A percentile compares a stretch with the other conserved stretches of the same genome.
These are phyloP conservation scores for Castanea crenata DNA, from an alignment of 306 rosid genomes.

Conservation along the genomic window DNA sequence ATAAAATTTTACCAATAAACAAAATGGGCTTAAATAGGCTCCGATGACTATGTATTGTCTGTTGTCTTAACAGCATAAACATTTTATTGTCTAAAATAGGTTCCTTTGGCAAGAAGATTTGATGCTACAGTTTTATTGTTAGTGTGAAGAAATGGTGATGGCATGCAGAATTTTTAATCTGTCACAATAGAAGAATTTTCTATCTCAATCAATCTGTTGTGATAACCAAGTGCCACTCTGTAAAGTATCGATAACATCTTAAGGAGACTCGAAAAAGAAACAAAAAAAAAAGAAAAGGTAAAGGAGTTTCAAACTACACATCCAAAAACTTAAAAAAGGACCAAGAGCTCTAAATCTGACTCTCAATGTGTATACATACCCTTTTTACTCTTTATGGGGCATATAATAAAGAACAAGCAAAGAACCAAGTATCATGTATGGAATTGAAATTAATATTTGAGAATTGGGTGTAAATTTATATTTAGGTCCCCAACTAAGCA, in stretches of 20 bases:
- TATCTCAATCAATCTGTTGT: neutral
- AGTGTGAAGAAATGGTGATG: neutral
- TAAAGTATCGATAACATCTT: no score
- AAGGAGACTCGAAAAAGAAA: no score
- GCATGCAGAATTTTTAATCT: neutral
- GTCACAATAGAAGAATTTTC: neutral
- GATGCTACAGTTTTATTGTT: neutral
- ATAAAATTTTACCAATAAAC: neutral
- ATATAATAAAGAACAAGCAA: neutral
- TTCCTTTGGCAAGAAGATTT: neutral
- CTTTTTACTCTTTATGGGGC: neutral
- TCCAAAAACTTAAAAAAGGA: no score
- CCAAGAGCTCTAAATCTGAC: no score
- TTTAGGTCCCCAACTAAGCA: conserved; percentile 29
- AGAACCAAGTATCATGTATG: neutral
- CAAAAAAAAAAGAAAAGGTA: no score
- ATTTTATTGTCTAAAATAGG: neutral
- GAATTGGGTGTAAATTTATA: neutral
- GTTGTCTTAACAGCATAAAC: neutral
- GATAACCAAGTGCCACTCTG: no score
- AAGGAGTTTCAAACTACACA: no score
- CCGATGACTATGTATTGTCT: neutral
- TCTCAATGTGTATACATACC: neutral
- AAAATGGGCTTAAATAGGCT: neutral
- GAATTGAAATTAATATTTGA: neutral